Base-by-base conservation (phyloP, 169 alveolate species). In the Plasmodium blacklocki region DNA sequence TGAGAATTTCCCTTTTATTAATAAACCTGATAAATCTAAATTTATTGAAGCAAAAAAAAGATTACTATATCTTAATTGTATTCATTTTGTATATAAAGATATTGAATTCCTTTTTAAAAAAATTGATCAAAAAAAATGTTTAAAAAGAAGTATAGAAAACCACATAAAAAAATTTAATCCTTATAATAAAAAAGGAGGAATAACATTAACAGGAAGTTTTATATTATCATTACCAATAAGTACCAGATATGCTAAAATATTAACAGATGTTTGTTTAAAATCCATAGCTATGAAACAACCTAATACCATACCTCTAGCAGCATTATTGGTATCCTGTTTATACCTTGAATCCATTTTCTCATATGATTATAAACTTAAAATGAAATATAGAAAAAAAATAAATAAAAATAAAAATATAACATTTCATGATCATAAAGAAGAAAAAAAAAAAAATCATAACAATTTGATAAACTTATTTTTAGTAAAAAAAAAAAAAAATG, bases 211-310 rank as follows among this genome's bases (percentile, higher is more conserved):
- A 56, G 91, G 91, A 14, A 68, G 47, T 56, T 67, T 83, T 59
- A 62, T 83, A 32, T 49, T 83, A 54, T 83, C 74, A 26, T 23
- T 70, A 56, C 91, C 91, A 29, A 68, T 83, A 9, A 83, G 91
- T 50, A 83, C 83, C 5, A 83, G 91, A 83, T 83, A 83, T 68
- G 91, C 91, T 56, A 83, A 83, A 68, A 83, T 83, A 54, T 67
- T 83, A 67, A 67, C 91, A 8, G 91, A 83, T 62, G 91, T 83
- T 43, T 83, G 91, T 9, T 72, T 83, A 68, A 83, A 83, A 83
- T 67, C 91, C 2, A 43, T 83, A 83, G 60, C 91, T 14, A 68
- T 83, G 58, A 83, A 68, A 11, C 80, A 83, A 8, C 21, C 50
- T 21, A 32, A 73, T 23, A 9, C 91, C 39, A 83, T 83, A 60